These are phyloP conservation scores for Mycothermus thermophilus DNA, from an alignment of 495 filamentous ascomycete genomes.

Conservation along the genomic window DNA sequence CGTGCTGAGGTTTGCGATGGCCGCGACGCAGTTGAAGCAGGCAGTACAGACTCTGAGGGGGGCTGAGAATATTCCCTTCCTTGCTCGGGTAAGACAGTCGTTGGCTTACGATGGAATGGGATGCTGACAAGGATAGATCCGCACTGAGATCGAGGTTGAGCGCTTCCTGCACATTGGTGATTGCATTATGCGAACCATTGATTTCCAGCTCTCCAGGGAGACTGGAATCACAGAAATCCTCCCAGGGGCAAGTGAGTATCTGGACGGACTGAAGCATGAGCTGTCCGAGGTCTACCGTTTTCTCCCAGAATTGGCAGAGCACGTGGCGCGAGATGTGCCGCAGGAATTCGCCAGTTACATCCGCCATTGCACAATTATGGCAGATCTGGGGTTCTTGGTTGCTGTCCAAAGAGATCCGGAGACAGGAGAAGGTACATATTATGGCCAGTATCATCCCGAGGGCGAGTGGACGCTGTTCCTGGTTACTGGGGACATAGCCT, in stretches of 20 bases:
- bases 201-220: slow-evolving; percentile 66
- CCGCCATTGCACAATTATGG: slow-evolving; percentile 67
- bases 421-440: slow-evolving; percentile 50
- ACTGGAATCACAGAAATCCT: slow-evolving; percentile 62
- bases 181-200: slow-evolving; percentile 60
- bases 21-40: slow-evolving; percentile 55
- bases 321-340: slow-evolving; percentile 50
- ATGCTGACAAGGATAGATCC: slow-evolving; percentile 14
- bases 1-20: slow-evolving; percentile 36
- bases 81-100: slow-evolving; percentile 36
- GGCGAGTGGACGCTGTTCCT: slow-evolving; percentile 70
- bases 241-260: slow-evolving; percentile 54
- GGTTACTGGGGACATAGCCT: slow-evolving; percentile 52
- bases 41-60: slow-evolving; percentile 47
- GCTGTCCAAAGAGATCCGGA: slow-evolving; percentile 51
- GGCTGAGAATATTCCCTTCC: slow-evolving; percentile 40
- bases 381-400: slow-evolving; percentile 81
- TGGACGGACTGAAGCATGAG: slow-evolving; percentile 63
- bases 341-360: slow-evolving; percentile 37
- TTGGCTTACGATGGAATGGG: too few species aligned
- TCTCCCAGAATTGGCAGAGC: slow-evolving; percentile 49
- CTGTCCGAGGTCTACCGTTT: slow-evolving; percentile 67
- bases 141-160: slow-evolving; percentile 32
- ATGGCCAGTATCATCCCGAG: slow-evolving; percentile 41
- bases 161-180: slow-evolving; percentile 52